These are phyloP conservation scores for Salvia rosmarinus DNA, from an alignment of 257 asterid genomes.

Conservation along the genomic window DNA sequence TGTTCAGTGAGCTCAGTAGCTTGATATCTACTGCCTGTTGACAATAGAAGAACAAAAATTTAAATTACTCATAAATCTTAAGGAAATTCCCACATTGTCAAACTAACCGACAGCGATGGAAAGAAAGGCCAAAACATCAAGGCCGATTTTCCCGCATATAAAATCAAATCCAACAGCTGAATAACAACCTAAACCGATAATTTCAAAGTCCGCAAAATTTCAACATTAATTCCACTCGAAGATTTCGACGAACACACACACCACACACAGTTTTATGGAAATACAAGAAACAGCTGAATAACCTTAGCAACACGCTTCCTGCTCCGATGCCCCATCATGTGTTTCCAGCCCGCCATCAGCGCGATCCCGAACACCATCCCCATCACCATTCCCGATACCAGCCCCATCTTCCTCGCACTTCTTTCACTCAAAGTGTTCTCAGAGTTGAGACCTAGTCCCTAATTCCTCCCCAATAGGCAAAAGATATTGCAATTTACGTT, in stretches of 20 bases:
- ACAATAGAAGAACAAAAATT: slow-evolving; percentile 32
- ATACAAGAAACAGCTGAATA: slow-evolving; percentile 1
- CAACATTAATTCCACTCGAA: neutral
- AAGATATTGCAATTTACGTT: slow-evolving; percentile 24
- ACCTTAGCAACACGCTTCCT: slow-evolving; percentile 87
- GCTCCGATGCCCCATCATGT: slow-evolving; percentile 80
- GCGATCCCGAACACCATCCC: slow-evolving; percentile 89
- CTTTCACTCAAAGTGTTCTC: neutral
- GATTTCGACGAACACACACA: slow-evolving; percentile 29
- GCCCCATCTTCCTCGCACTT: slow-evolving; percentile 58
- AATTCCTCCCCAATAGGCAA: neutral
- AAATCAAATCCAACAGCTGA: slow-evolving; percentile 7
- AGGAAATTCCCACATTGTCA: neutral
- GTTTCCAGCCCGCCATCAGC: slow-evolving; percentile 85
- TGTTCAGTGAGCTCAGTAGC: slow-evolving; percentile 58
- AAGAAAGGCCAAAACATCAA: slow-evolving; percentile 5
- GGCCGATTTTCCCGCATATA: neutral
- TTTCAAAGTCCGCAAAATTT: slow-evolving; percentile 9
- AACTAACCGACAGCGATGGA: slow-evolving; percentile 8
- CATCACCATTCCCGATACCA: slow-evolving; percentile 82
- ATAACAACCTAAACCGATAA: slow-evolving; percentile 10
- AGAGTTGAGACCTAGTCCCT: slow-evolving; percentile 74
- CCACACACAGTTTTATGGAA: neutral
- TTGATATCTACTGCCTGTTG: slow-evolving; percentile 56
- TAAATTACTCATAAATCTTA: neutral